Conservation (phyloP, 148 eudicot species). For the Chenopodium quinoa region DNA sequence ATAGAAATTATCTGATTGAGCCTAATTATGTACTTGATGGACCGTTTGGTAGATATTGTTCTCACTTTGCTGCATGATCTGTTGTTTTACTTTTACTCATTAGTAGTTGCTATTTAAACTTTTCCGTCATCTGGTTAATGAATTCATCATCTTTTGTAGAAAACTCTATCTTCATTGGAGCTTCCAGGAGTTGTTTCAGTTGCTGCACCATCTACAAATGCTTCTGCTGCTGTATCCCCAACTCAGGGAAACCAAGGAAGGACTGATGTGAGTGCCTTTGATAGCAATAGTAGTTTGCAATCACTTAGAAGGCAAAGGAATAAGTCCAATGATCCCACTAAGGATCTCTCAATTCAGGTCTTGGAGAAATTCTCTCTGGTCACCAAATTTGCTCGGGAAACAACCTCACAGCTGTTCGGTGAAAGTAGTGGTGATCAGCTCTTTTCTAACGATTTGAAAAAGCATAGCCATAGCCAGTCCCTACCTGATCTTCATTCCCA, state of each 20-base stretch:
- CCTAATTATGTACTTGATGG: background rate
- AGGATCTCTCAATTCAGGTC: conserved; percentile 86
- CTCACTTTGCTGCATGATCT: background rate
- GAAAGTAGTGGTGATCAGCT: conserved; percentile 55
- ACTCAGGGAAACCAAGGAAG: conserved; percentile 35
- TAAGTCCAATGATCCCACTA: conserved; percentile 79
- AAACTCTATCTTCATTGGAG: conserved; percentile 86
- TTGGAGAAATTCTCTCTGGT: conserved; percentile 96
- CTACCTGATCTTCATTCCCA: conserved; percentile 31
- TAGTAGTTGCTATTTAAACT: conserved; percentile 1
- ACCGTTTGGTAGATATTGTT: background rate
- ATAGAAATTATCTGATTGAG: background rate
- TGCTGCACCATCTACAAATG: conserved; percentile 44
- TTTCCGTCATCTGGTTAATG: background rate
- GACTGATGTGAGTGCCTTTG: conserved; percentile 39
- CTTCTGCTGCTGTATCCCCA: conserved; percentile 42
- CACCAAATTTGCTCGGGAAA: conserved; percentile 97
- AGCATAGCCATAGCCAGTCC: conserved; percentile 49
- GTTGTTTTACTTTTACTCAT: background rate
- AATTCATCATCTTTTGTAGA: conserved; percentile 44
- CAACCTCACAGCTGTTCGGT: conserved; percentile 85
- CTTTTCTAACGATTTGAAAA: conserved; percentile 50
- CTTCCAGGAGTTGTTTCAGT: conserved; percentile 76
- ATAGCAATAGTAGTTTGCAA: conserved; percentile 35
- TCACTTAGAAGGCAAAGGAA: conserved; percentile 57